Conservation (phyloP, 805 yeast genomes). For the Pichia californica region DNA sequence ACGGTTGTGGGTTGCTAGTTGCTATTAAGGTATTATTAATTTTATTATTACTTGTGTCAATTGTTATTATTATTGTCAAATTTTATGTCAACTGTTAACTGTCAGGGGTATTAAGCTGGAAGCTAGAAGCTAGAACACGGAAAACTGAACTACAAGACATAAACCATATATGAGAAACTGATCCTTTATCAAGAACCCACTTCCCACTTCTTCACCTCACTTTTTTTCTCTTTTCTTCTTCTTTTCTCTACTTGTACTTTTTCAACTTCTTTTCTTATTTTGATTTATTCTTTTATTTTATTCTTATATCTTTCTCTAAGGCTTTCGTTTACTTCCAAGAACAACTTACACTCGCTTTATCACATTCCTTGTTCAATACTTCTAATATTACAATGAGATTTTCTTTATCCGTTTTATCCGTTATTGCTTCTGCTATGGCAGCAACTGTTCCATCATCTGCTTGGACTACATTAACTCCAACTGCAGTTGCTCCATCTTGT, state of each 20-base stretch:
- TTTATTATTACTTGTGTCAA: too few relatives aligned
- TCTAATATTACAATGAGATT: conserved; percentile 10
- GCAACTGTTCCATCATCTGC: conserved; percentile 62
- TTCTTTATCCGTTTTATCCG: conserved; percentile 29
- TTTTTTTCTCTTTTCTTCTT: not conserved
- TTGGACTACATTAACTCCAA: conserved; percentile 70
- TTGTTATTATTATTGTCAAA: too few relatives aligned
- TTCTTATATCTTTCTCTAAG: not conserved
- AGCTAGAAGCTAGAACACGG: too few relatives aligned
- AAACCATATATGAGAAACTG: too few relatives aligned
- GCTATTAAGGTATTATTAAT: too few relatives aligned
- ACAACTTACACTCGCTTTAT: not conserved
- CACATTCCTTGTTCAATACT: not conserved
- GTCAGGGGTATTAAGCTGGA: too few relatives aligned
- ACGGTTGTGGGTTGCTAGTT: too few relatives aligned
- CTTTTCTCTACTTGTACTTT: too few relatives aligned
- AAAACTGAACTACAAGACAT: too few relatives aligned
- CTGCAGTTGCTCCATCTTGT: conserved; percentile 35
- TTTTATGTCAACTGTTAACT: too few relatives aligned
- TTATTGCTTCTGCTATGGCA: conserved; percentile 45
- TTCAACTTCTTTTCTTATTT: not conserved
- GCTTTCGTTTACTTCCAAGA: not conserved
- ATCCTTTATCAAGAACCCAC: not conserved
- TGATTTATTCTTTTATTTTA: not conserved
- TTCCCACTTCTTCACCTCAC: not conserved